phyloP scores from a whole-genome alignment of 2,329 filamentous ascomycete species.

The Dothidotthia symphoricarpi region DNA sequence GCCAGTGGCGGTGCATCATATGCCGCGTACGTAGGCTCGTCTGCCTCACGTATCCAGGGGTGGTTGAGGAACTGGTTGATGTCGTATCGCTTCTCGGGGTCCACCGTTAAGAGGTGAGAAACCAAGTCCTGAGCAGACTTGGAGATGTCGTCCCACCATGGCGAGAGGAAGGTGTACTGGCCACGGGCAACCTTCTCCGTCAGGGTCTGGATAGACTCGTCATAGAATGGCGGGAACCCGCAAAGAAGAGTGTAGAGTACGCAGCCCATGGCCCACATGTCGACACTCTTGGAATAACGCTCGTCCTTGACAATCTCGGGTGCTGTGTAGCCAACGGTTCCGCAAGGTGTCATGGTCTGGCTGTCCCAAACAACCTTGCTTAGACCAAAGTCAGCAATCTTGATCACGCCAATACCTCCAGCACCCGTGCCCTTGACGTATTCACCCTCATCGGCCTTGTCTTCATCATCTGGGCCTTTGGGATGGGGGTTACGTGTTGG shows the following conservation, averaged over 20 bases:
- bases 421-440: slow-evolving; percentile 78
- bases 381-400: slow-evolving; percentile 96
- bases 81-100: slow-evolving; percentile 90
- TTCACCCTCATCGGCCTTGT: slow-evolving; percentile 95
- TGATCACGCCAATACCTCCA: slow-evolving; percentile 90
- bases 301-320: slow-evolving; percentile 99
- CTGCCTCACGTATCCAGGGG: slow-evolving; percentile 79
- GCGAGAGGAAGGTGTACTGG: slow-evolving; percentile 95
- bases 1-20: slow-evolving; percentile 70
- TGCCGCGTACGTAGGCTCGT: slow-evolving; percentile 66
- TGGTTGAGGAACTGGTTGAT: slow-evolving; percentile 93
- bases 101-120: slow-evolving; percentile 87
- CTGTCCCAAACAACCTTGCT: slow-evolving; percentile 99
- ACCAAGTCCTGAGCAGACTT: slow-evolving; percentile 92
- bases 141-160: slow-evolving; percentile 99
- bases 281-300: slow-evolving; percentile 95
- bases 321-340: slow-evolving; percentile 95
- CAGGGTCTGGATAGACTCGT: slow-evolving; percentile 94
- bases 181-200: slow-evolving; percentile 97
- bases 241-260: slow-evolving; percentile 96
- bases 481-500: slow-evolving; percentile 79
- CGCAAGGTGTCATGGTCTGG: slow-evolving; percentile 98
- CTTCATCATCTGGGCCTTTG: slow-evolving; percentile 83
- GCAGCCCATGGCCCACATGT: slow-evolving; percentile 98
- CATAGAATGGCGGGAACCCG: slow-evolving; percentile 97